Percentiles rank a stretch among this genome's conserved stretches.
phyloP scores from a whole-genome alignment of 192 early-diverging fungal genomes.

The Podila epigama region DNA sequence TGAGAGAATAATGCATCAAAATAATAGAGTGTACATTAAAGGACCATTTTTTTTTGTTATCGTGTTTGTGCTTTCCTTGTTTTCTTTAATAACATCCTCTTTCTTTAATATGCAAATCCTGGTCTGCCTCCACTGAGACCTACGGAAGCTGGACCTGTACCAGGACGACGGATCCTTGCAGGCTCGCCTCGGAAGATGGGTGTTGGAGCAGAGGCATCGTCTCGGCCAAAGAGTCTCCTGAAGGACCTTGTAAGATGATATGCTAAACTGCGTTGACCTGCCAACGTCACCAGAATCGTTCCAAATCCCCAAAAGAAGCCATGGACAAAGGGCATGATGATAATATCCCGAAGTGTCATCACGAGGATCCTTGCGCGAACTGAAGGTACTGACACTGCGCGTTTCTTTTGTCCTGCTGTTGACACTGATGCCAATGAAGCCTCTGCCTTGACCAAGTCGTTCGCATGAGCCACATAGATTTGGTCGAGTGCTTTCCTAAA shows the following conservation, averaged over 20 bases:
- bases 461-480: conserved; percentile 28
- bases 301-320: conserved; percentile 51
- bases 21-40: not conserved
- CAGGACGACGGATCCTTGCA: conserved; percentile 12
- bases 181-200: conserved; percentile 17
- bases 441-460: conserved; percentile 11
- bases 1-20: conserved; percentile 13
- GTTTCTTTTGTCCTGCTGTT: conserved; percentile 1
- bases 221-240: conserved; percentile 16
- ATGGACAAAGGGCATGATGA: conserved; percentile 46
- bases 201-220: not conserved
- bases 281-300: conserved; percentile 27
- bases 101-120: conserved; percentile 3
- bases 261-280: conserved; percentile 16
- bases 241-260: conserved; percentile 17
- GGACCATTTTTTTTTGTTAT: too few species aligned
- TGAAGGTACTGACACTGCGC: conserved; percentile 9
- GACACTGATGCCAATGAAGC: not conserved
- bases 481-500: conserved; percentile 41
- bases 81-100: not conserved
- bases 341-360: conserved; percentile 42
- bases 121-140: conserved; percentile 19
- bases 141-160: not conserved
- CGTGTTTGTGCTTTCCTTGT: too few species aligned
- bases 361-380: conserved; percentile 22